phyloP scores from a whole-genome alignment of 352 stramenopile species.

The Thalassiosira livingstoniorum region DNA sequence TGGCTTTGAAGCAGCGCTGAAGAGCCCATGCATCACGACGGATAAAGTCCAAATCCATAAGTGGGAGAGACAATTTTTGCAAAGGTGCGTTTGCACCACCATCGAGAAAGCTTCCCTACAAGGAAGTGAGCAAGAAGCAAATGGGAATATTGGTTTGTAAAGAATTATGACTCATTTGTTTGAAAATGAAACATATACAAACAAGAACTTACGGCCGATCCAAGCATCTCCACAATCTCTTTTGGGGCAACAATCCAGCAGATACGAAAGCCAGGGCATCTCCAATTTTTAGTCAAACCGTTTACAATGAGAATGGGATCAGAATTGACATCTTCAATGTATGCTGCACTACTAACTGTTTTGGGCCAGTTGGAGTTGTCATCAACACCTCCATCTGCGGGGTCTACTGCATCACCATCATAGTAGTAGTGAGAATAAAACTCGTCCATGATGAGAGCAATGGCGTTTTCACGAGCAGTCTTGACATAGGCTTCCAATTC shows the following conservation, averaged over 20 bases:
- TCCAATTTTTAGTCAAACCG: constrained; percentile 64
- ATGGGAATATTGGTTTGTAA: too few species aligned
- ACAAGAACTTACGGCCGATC: constrained; percentile 39
- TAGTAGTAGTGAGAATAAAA: constrained; percentile 70
- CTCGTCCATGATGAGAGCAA: constrained; percentile 56
- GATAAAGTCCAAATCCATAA: constrained; percentile 65
- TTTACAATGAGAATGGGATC: constrained; percentile 67
- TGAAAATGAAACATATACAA: too few species aligned
- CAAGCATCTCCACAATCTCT: constrained; percentile 54
- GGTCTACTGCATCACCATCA: constrained; percentile 49
- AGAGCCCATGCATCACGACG: constrained; percentile 57
- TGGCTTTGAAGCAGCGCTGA: constrained; percentile 50
- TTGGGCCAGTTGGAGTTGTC: constrained; percentile 65
- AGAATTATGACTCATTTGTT: too few species aligned
- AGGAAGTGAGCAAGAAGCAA: too few species aligned
- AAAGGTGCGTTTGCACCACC: constrained; percentile 56
- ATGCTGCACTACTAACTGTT: constrained; percentile 56
- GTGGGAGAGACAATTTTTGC: constrained; percentile 51
- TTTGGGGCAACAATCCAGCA: constrained; percentile 65
- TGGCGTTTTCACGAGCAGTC: constrained; percentile 27
- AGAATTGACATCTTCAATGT: constrained; percentile 58
- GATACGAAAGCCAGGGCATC: constrained; percentile 55
- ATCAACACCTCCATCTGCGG: constrained; percentile 49
- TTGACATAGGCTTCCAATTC: constrained; percentile 47
- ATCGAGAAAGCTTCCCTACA: constrained; percentile 58